Evolutionary conservation across 192 early-diverging fungal genomes (phyloP).

Genomic region (Coemansia sp.): DNA sequence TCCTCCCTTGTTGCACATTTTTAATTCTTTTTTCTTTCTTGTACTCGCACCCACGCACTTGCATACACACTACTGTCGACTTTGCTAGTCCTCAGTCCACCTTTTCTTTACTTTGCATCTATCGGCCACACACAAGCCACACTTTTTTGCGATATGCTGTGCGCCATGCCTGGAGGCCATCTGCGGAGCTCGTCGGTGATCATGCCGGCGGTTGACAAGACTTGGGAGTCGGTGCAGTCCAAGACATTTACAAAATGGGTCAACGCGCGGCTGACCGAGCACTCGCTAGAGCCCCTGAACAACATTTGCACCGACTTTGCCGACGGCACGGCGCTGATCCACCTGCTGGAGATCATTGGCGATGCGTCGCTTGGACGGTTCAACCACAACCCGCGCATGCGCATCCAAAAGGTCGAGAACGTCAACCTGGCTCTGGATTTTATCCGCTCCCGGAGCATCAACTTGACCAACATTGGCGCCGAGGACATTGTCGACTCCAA

Average conservation of each 20-base stretch:
- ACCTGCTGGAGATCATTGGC: slow-evolving; percentile 89
- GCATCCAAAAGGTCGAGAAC: slow-evolving; percentile 95
- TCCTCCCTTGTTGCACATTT: no score
- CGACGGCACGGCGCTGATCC: slow-evolving; percentile 65
- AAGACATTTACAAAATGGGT: slow-evolving; percentile 88
- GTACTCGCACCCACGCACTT: no score
- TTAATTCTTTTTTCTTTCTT: no score
- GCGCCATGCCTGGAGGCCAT: slow-evolving; percentile 32
- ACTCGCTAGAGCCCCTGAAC: slow-evolving; percentile 43
- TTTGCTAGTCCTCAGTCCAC: background rate
- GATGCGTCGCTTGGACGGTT: slow-evolving; percentile 80
- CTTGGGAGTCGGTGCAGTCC: slow-evolving; percentile 87
- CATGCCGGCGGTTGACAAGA: slow-evolving; percentile 33
- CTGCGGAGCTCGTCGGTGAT: slow-evolving; percentile 12
- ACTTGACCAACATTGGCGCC: slow-evolving; percentile 92
- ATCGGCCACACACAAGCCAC: background rate
- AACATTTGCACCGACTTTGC: slow-evolving; percentile 61
- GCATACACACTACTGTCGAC: slow-evolving; percentile 2
- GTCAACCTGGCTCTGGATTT: slow-evolving; percentile 91
- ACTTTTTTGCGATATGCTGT: slow-evolving; percentile 7
- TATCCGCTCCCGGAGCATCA: slow-evolving; percentile 78
- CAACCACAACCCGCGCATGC: slow-evolving; percentile 83
- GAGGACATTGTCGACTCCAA: slow-evolving; percentile 96
- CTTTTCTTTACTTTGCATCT: background rate
- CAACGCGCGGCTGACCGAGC: slow-evolving; percentile 66